Conservation (phyloP, 306 rosid species). For the Vachellia collinsii region DNA sequence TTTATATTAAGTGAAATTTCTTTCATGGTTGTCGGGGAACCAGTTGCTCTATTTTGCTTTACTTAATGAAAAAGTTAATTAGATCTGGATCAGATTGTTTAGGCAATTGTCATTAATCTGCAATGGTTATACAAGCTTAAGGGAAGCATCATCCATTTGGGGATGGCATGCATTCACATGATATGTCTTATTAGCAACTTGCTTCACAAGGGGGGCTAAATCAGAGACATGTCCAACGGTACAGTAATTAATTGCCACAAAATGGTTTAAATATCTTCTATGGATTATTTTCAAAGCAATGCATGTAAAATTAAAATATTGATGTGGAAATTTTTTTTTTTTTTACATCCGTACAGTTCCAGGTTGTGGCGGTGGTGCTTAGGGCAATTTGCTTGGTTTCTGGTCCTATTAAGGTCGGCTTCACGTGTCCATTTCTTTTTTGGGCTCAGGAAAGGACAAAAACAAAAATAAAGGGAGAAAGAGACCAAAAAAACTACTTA, state of each 20-base stretch:
- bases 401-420: not conserved
- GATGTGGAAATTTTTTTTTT: too few relatives aligned
- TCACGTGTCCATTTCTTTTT: not conserved
- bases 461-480: too few relatives aligned
- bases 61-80: too few relatives aligned
- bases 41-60: too few relatives aligned
- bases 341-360: not conserved
- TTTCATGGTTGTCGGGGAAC: too few relatives aligned
- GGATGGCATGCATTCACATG: too few relatives aligned
- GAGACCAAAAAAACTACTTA: not conserved
- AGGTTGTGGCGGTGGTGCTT: not conserved
- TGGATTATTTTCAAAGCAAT: not conserved
- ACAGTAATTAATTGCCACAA: too few relatives aligned
- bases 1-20: too few relatives aligned
- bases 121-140: not conserved
- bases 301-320: not conserved
- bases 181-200: too few relatives aligned
- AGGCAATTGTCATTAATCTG: not conserved
- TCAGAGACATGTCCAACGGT: not conserved
- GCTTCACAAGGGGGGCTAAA: not conserved
- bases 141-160: too few relatives aligned
- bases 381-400: too few relatives aligned
- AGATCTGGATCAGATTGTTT: too few relatives aligned
- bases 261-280: not conserved
- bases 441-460: not conserved